Evolutionary conservation across 352 stramenopile species (phyloP).

Genomic region (Plasmopara halstedii): DNA sequence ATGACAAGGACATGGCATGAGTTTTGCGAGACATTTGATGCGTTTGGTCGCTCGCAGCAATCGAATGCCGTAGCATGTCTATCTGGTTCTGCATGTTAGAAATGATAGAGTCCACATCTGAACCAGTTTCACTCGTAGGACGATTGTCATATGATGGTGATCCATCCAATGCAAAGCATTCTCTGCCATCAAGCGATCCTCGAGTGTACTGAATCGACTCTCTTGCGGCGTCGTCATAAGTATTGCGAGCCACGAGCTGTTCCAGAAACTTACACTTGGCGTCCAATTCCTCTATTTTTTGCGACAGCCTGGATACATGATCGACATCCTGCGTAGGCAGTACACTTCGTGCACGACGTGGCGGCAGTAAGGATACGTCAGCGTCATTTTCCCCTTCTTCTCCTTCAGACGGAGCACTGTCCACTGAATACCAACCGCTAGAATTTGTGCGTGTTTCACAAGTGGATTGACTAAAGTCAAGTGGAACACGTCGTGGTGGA

Average conservation of each 20-base stretch:
- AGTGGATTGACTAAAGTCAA: slow-evolving; percentile 12
- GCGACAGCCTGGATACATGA: slow-evolving; percentile 50
- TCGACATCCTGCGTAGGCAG: slow-evolving; percentile 40
- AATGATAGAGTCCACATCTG: slow-evolving; percentile 64
- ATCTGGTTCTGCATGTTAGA: slow-evolving; percentile 79
- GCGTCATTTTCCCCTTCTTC: slow-evolving; percentile 34
- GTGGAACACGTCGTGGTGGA: slow-evolving; percentile 18
- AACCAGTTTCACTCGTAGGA: slow-evolving; percentile 24
- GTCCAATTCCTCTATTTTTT: slow-evolving; percentile 72
- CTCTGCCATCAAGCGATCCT: slow-evolving; percentile 11
- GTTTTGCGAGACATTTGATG: slow-evolving; percentile 41
- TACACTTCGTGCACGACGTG: slow-evolving; percentile 51
- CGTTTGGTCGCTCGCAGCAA: slow-evolving; percentile 53
- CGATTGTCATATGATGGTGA: slow-evolving; percentile 21
- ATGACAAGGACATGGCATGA: slow-evolving; percentile 53
- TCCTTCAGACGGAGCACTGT: slow-evolving; percentile 30
- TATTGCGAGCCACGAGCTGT: slow-evolving; percentile 51
- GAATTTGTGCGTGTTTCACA: slow-evolving; percentile 8
- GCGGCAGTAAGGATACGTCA: slow-evolving; percentile 35
- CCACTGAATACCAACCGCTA: slow-evolving; percentile 35
- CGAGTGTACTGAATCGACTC: slow-evolving; percentile 25
- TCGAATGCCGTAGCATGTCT: slow-evolving; percentile 65
- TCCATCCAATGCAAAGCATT: slow-evolving; percentile 16
- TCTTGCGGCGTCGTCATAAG: slow-evolving; percentile 30
- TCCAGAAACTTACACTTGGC: slow-evolving; percentile 77